Evolutionary conservation across 257 asterid species (phyloP).

Genomic region (Penstemon barbatus): DNA sequence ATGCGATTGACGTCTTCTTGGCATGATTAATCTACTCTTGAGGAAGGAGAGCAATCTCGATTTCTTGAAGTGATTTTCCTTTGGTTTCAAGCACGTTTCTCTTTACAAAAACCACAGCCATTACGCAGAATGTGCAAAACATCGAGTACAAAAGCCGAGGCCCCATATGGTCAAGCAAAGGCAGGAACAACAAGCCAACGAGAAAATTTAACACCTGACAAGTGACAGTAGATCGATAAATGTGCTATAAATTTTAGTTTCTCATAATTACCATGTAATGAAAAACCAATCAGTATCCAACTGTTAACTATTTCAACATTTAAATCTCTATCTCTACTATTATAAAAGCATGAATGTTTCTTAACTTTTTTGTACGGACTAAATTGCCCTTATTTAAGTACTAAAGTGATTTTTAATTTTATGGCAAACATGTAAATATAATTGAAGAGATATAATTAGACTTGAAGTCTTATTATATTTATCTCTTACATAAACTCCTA

Average conservation of each 20-base stretch:
- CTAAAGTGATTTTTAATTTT: too few species aligned
- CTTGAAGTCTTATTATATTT: too few species aligned
- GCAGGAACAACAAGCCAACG: constrained; percentile 84
- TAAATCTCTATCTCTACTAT: too few species aligned
- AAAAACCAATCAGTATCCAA: background rate
- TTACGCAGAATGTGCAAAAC: constrained; percentile 65
- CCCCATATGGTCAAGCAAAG: constrained; percentile 76
- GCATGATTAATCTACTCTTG: constrained; percentile 31
- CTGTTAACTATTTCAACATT: background rate
- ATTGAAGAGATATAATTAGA: too few species aligned
- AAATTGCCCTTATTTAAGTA: too few species aligned
- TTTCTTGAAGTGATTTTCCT: constrained; percentile 92
- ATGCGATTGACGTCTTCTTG: background rate
- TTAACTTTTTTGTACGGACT: too few species aligned
- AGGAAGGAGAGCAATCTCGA: constrained; percentile 86
- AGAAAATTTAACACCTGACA: constrained; percentile 72
- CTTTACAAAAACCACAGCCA: constrained; percentile 74
- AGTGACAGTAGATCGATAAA: constrained; percentile 1
- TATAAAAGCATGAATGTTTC: too few species aligned
- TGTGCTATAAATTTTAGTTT: background rate
- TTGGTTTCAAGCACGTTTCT: constrained; percentile 83
- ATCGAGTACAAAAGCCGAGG: constrained; percentile 67
- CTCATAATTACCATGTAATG: background rate
- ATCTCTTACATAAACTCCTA: too few species aligned
- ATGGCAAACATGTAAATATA: too few species aligned